Base-by-base conservation (phyloP, 345 rosid species). In the Eucalyptus marginata region DNA sequence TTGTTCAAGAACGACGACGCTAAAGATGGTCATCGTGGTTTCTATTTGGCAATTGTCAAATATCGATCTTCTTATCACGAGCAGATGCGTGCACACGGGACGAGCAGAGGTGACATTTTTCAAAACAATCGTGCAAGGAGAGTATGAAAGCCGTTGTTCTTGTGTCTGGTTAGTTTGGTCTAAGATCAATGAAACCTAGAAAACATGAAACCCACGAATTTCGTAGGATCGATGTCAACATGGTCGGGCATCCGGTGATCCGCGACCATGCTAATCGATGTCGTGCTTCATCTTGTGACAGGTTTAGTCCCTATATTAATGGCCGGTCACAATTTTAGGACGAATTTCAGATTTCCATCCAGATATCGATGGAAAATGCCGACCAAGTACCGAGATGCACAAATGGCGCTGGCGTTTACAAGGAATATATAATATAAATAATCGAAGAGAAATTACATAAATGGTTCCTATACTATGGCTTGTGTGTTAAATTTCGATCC, bases 321-420 rank as follows among this genome's bases (percentile, higher is more conserved):
- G 4, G 11, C 15, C 1, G 47, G 27, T 36, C 27, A 18, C 81
- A 33, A 68, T 17, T 33, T 33, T 9, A 68, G 24, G 44, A 68
- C 2, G 5, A 33, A 68, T 68, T 15, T 33, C 44, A 33, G 18
- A 31, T 66, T 31, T 31, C 22, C 10, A 15, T 31, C 79, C 8
- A 31, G 20, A 31, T 15, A 31, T 31, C 11, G 22, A 66, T 7
- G 36, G 43, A 66, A 66, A 66, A 66, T 66, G 79, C 10, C 11
- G 43, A 66, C 43, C 8, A 31, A 66, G 40, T 66, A 22, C 43
- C 2, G 4, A 15, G 79, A 16, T 15, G 8, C 79, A 29, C 18
- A 31, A 18, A 15, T 4, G 17, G 10, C 3, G 2, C 10, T 29
- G 31, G 18, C 0, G 3, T 31, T 64, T 14, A 7, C 18, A 4